Base-by-base conservation (phyloP, 257 asterid genomes). In the Oldenlandia corymbosa region DNA sequence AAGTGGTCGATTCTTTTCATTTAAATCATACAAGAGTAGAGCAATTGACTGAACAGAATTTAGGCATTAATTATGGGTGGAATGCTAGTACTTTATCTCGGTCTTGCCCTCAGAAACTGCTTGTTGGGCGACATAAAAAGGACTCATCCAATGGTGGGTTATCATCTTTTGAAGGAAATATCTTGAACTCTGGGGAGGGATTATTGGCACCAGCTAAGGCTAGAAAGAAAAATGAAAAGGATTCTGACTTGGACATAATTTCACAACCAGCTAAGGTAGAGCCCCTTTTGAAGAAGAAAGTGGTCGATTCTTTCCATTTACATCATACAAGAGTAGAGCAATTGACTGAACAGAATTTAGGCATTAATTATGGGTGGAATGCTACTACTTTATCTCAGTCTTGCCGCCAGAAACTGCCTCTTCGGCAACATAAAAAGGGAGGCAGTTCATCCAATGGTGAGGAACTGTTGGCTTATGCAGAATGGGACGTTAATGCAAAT, bases 91-190 rank as follows among this genome's bases (percentile, higher is more conserved):
- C 71, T 54, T 64, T 58, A 48, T 68, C 80, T 58, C 37, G 74
- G 48, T 72, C 73, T 7, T 85, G 80, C 64, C 85, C 90, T 58
- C 71, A 65, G 55, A 90, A 90, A 68, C 79, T 85, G 48, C 85
- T 85, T 3, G 89, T 90, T 65, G 80, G 95, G 67, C 78, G 97
- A 71, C 90, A 81, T 41, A 66, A 54, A 14, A 81, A 79, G 42
- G 66, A 76, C 53, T 59, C 81, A 45, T 54, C 74, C 70, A 73
- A 69, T 71, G 64, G 21, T n/a, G 82, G 71, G 30, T 17, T 23
- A 20, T 57, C 83, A 41, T 18, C 73, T 59, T 59, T 63, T 39
- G 82, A 71, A 58, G 76, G 75, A 76, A 72, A 62, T 58, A 68
- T 60, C 52, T 52, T 47, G 47, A 78, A 75, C 69, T 70, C 86